Evolutionary conservation across 2,329 filamentous ascomycete genomes (phyloP).

Genomic region (Niveomyces coronatus): DNA sequence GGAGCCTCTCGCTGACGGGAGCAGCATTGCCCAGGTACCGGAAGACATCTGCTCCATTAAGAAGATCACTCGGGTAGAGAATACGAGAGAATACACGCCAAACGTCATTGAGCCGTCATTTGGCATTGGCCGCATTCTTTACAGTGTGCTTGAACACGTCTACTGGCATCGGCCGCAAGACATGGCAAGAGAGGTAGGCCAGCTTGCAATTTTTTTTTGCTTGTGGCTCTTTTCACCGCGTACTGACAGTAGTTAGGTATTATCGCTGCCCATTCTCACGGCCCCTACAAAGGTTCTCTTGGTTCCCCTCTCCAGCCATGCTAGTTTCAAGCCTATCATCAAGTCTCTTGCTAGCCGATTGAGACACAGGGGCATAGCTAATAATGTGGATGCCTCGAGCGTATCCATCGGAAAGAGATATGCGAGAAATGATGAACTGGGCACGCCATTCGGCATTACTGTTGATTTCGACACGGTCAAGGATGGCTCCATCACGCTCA

Average conservation of each 20-base stretch:
- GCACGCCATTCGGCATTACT: conserved; percentile 79
- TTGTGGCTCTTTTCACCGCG: not conserved
- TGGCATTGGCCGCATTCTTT: conserved; percentile 77
- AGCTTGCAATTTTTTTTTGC: too few species aligned
- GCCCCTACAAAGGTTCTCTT: conserved; percentile 82
- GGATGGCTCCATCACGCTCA: conserved; percentile 69
- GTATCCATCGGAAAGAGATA: conserved; percentile 85
- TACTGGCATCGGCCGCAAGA: conserved; percentile 67
- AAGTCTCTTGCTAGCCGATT: conserved; percentile 58
- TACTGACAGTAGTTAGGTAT: conserved; percentile 19
- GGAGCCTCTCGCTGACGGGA: conserved; percentile 11
- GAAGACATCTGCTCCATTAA: conserved; percentile 12
- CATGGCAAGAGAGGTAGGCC: conserved; percentile 57
- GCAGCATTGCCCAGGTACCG: conserved; percentile 5
- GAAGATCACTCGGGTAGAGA: conserved; percentile 49
- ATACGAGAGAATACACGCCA: conserved; percentile 73
- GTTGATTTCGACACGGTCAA: conserved; percentile 84
- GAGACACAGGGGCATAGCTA: conserved; percentile 61
- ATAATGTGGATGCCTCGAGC: conserved; percentile 69
- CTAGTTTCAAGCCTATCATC: conserved; percentile 61
- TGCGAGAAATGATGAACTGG: conserved; percentile 79
- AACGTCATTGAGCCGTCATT: conserved; percentile 93
- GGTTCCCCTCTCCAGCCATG: conserved; percentile 66
- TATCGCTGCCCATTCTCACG: conserved; percentile 41
- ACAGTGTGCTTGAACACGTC: conserved; percentile 62